Conservation (phyloP, 495 filamentous ascomycete species). For the Penicillium cinerascens region DNA sequence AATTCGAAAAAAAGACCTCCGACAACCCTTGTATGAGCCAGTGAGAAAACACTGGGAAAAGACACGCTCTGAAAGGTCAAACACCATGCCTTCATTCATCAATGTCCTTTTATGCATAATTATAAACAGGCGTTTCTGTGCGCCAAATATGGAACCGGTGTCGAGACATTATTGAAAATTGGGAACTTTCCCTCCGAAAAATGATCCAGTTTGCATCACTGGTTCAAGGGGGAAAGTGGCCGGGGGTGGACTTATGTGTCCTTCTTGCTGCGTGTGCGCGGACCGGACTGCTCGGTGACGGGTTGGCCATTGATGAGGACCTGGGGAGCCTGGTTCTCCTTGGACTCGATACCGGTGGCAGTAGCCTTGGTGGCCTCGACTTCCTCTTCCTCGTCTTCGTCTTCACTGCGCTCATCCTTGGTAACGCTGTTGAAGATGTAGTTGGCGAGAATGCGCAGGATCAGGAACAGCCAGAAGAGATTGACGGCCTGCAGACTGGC, state of each 20-base stretch:
- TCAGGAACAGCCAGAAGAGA: conserved; percentile 83
- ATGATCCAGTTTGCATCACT: neutral
- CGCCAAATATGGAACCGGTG: conserved; percentile 6
- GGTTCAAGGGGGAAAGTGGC: neutral
- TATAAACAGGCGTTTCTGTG: conserved; percentile 12
- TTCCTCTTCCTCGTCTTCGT: conserved; percentile 49
- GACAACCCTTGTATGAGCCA: neutral
- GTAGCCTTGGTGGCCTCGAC: conserved; percentile 23
- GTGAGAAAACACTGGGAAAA: neutral
- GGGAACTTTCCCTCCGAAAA: neutral
- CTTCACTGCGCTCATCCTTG: conserved; percentile 59
- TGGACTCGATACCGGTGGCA: conserved; percentile 31
- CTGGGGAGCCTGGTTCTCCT: conserved; percentile 38
- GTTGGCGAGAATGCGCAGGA: conserved; percentile 66
- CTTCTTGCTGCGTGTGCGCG: conserved; percentile 25
- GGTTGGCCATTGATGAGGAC: conserved; percentile 40
- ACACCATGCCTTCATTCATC: conserved; percentile 7
- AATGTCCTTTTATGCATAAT: conserved; percentile 11
- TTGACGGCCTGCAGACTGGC: conserved; percentile 76
- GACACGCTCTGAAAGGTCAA: neutral
- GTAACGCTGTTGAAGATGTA: conserved; percentile 49
- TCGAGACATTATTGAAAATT: neutral
- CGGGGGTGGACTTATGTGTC: neutral
- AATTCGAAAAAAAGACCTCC: conserved; percentile 9
- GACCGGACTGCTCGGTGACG: conserved; percentile 23